These are phyloP conservation scores for Metarhizium sp. DNA, from an alignment of 2,329 filamentous ascomycete species.

Conservation along the genomic window DNA sequence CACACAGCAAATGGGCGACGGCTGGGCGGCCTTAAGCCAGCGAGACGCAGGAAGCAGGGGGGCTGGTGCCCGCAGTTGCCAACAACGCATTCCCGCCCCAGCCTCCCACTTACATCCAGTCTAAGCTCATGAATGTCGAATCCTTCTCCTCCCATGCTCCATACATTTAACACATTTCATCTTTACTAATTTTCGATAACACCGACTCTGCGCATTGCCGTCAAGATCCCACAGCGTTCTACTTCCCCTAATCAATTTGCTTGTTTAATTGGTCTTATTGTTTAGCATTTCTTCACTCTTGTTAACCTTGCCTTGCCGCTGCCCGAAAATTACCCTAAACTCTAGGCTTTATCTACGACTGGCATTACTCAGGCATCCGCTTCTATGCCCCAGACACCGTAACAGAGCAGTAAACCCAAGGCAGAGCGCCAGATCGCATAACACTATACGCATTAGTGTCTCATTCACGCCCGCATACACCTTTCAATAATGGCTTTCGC, in stretches of 20 bases:
- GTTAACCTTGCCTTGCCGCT: background rate
- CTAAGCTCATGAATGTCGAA: constrained; percentile 9
- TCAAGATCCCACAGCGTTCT: background rate
- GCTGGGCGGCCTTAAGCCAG: background rate
- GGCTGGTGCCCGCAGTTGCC: constrained; percentile 11
- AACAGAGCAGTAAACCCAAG: background rate
- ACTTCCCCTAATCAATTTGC: background rate
- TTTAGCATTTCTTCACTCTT: background rate
- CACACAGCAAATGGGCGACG: background rate
- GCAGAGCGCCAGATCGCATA: background rate
- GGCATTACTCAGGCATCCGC: constrained; percentile 4
- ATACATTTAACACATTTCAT: constrained; percentile 4
- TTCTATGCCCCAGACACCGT: constrained; percentile 11
- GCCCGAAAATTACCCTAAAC: background rate
- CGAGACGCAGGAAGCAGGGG: constrained; percentile 4
- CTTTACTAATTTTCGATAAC: background rate
- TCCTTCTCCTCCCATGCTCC: constrained; percentile 12
- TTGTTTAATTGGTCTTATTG: constrained; percentile 1
- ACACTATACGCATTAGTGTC: constrained; percentile 4
- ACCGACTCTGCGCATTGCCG: constrained; percentile 1
- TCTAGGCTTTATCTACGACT: background rate
- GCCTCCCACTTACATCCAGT: constrained; percentile 11
- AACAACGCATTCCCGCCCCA: constrained; percentile 11
- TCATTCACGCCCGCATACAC: background rate
- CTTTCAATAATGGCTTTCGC: constrained; percentile 18